Base-by-base conservation (phyloP, 164 flowering plant species). In the Vitis labrusca region DNA sequence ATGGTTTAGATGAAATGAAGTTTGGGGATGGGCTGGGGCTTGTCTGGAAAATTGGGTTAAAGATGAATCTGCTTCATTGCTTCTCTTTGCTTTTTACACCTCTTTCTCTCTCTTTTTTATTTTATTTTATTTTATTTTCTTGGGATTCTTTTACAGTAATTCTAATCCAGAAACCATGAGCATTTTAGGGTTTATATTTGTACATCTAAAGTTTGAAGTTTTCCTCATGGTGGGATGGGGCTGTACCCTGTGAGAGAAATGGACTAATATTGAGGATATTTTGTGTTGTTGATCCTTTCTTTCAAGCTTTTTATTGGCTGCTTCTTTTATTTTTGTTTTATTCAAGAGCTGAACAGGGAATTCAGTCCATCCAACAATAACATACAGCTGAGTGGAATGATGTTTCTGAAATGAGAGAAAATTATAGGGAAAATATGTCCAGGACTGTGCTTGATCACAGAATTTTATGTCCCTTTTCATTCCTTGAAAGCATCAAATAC, bases 221-320 rank as follows among this genome's bases (percentile, higher is more conserved):
- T 84, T 76, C 81, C 82, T 79, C 73, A 70, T 79, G 13, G 85
- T 54, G 86, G 86, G 77, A 82, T 75, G 66, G 59, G 63, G 61
- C 69, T 66, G 74, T 53, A 64, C 89, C 86, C 87, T 80, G 85
- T 82, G 83, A 71, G 86, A 76, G 80, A 71, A 32, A 6, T 32
- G 44, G 8, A 68, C 32, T 71, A 29, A 66, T 66, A 15, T 53
- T 64, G 61, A 67, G 9, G 61, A 71, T 65, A 27, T 59, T 9
- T 6, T n/a, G 53, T 30, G 17, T 5, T 65, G 57, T 48, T 64
- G 17, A n/a, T 17, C 54, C 52, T 63, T 44, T 64, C 14, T 72
- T 72, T 53, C 27, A 54, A 50, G 64, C 56, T 63, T 60, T 66
- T 64, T 53, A 10, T 53, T 52, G 27, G 27, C 23, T 27, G 49